Conservation (phyloP, 345 rosid genomes). For the Acer campestre region DNA sequence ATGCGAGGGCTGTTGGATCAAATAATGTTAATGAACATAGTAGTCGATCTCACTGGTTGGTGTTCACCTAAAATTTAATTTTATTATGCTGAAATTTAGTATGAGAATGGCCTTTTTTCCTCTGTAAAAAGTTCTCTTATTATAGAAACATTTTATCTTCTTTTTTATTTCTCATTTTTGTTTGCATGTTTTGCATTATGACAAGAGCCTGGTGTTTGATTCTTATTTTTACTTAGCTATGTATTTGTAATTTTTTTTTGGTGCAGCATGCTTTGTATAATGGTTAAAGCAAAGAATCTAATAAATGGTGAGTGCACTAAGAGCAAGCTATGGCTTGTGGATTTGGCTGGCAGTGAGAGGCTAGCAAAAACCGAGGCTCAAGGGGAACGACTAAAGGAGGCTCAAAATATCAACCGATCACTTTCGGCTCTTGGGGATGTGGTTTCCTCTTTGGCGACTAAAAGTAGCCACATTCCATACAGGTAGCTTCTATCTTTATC, state of each 20-base stretch:
- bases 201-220: not conserved
- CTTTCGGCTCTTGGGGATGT: slow-evolving; percentile 54
- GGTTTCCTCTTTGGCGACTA: slow-evolving; percentile 42
- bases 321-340: slow-evolving; percentile 54
- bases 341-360: slow-evolving; percentile 58
- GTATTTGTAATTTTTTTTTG: not conserved
- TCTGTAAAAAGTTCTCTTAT: not conserved
- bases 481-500: slow-evolving; percentile 20
- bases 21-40: slow-evolving; percentile 56
- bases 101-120: not conserved
- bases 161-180: not conserved
- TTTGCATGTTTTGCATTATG: slow-evolving; percentile 5
- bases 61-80: not conserved
- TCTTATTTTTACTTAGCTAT: not conserved
- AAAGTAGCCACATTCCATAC: slow-evolving; percentile 49
- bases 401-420: slow-evolving; percentile 48
- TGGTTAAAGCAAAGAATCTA: slow-evolving; percentile 50
- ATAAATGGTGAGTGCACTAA: slow-evolving; percentile 48
- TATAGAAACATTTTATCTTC: not conserved
- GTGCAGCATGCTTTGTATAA: slow-evolving; percentile 47
- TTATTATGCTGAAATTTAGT: slow-evolving; percentile 7
- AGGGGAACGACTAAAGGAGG: slow-evolving; percentile 52
- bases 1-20: slow-evolving; percentile 55
- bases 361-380: slow-evolving; percentile 44
- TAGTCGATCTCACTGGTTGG: slow-evolving; percentile 56